Evolutionary conservation across 257 asterid species (phyloP).

Genomic region (Solanum sparsipilum): DNA sequence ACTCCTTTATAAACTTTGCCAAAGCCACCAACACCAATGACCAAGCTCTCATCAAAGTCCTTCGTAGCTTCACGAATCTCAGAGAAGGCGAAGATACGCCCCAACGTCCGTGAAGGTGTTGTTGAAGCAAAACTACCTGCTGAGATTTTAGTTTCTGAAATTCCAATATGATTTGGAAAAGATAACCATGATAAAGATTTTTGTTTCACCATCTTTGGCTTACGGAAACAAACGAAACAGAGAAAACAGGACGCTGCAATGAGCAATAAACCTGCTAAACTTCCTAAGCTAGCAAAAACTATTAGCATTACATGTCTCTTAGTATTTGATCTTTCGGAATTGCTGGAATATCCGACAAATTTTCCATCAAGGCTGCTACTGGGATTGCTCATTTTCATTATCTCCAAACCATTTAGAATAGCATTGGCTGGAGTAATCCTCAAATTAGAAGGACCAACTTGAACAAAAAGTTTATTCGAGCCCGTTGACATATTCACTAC

Average conservation of each 20-base stretch:
- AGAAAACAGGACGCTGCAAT: neutral
- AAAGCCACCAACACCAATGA: constrained; percentile 24
- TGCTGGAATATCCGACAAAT: neutral
- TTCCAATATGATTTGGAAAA: constrained; percentile 1
- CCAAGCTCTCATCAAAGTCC: constrained; percentile 19
- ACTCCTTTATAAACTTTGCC: constrained; percentile 21
- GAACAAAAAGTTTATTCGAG: constrained; percentile 4
- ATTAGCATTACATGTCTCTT: constrained; percentile 5
- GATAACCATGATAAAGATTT: constrained; percentile 12
- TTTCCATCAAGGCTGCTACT: constrained; percentile 7
- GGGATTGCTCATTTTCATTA: constrained; percentile 20
- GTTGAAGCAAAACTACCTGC: constrained; percentile 19
- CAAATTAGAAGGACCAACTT: constrained; percentile 17
- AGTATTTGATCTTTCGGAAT: neutral
- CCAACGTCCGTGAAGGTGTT: constrained; percentile 8
- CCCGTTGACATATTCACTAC: constrained; percentile 4
- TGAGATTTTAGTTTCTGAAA: constrained; percentile 14
- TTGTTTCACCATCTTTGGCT: constrained; percentile 8
- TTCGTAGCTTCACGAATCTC: constrained; percentile 22
- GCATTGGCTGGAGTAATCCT: constrained; percentile 12
- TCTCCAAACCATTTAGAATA: constrained; percentile 21
- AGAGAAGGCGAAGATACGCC: constrained; percentile 8
- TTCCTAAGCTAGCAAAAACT: constrained; percentile 5
- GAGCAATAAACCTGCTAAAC: neutral
- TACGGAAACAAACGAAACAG: neutral